Percentiles rank a stretch among this genome's conserved stretches.
Conservation (phyloP, 257 asterid genomes). For the Echites panduratus region DNA sequence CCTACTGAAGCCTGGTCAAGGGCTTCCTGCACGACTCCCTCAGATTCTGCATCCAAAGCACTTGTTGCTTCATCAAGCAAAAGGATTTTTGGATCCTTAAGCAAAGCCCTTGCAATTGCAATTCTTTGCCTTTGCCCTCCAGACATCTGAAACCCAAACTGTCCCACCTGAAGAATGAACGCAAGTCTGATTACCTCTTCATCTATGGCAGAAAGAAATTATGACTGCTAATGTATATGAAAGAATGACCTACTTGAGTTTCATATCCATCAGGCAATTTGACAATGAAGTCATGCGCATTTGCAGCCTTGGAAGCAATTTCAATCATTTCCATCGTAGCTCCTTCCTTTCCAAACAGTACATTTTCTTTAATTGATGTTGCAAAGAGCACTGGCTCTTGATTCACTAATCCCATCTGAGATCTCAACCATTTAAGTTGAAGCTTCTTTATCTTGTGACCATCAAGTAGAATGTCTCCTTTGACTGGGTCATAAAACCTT, state of each 20-base stretch:
- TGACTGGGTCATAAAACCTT: constrained; percentile 62
- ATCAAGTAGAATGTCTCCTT: constrained; percentile 61
- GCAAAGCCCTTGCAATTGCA: constrained; percentile 69
- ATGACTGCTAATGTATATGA: background rate
- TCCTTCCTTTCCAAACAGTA: constrained; percentile 60
- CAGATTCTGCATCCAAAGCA: constrained; percentile 73
- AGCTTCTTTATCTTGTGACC: constrained; percentile 43
- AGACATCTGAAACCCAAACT: constrained; percentile 58
- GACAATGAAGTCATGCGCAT: constrained; percentile 63
- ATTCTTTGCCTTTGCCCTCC: constrained; percentile 84
- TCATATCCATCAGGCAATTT: constrained; percentile 57
- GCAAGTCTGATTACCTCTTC: constrained; percentile 5
- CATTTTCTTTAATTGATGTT: constrained; percentile 59
- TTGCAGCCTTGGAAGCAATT: constrained; percentile 56
- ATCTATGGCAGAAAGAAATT: background rate
- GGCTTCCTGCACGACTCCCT: constrained; percentile 58
- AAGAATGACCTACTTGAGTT: constrained; percentile 40
- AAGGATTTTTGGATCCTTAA: constrained; percentile 60
- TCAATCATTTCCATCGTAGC: constrained; percentile 49
- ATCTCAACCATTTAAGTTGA: constrained; percentile 65
- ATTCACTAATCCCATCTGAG: constrained; percentile 67
- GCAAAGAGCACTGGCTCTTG: constrained; percentile 80
- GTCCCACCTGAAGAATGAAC: constrained; percentile 55
- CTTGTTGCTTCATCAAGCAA: constrained; percentile 83
- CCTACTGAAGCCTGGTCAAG: constrained; percentile 55